Base-by-base conservation (phyloP, 1,284 basidiomycete genomes). In the Agroathelia rolfsii region DNA sequence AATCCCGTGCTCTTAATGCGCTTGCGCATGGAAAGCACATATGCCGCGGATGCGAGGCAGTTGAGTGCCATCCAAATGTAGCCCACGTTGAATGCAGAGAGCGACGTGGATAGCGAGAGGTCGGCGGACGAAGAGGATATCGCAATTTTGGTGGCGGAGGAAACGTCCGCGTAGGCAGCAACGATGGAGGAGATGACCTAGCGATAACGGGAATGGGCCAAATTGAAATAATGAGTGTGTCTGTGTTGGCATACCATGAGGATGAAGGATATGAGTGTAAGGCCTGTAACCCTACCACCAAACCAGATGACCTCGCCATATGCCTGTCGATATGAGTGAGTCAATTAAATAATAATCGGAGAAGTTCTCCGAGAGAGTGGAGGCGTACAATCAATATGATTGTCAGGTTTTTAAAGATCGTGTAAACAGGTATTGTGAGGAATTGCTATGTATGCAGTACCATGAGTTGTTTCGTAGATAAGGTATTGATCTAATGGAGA, bases 241-340 rank as follows among this genome's bases (percentile, higher is more conserved):
- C n/a, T n/a, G 24, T 6, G n/a, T n/a, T n/a, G n/a, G n/a, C n/a
- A n/a, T n/a, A 85, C 93, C 93, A 99, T 99, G 39, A 98, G 72
- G 14, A 84, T 60, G 54, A 99, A 98, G 0, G 93, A 83, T 22
- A 83, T 65, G 43, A 97, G 75, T 0, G 92, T 93, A 28, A 98
- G 69, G 5, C 75, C 72, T 0, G 92, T 94, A 24, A 98, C 81
- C 39, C 70, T 69, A 21, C 93, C 93, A 38, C 80, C 88, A 53
- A 98, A 98, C 93, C 93, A 97, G 40, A 97, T 60, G 6, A 95
- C 86, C 61, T 98, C 95, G 24, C 95, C 95, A 53, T 98, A 97
- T 4, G 95, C 92, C 87, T 78, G 36, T 27, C 8, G 34, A 15
- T 24, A 30, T 27, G n/a, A n/a, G n/a, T n/a, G n/a, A n/a, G n/a